Base-by-base conservation (phyloP, 768 basidiomycete genomes). In the Boletus sp. region DNA sequence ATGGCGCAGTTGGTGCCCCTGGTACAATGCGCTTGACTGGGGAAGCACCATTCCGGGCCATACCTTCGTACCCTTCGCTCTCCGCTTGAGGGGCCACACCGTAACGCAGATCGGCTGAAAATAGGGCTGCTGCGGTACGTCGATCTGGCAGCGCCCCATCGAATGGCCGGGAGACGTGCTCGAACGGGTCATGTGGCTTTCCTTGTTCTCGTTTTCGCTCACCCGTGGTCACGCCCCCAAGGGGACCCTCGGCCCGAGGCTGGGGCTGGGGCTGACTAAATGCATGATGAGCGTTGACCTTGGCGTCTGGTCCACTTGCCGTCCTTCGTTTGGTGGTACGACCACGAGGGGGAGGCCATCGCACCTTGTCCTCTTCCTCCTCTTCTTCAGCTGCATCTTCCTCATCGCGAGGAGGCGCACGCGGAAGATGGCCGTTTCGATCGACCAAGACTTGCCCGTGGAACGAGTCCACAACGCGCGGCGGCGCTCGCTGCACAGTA, bases 391-490 rank as follows among this genome's bases (percentile, higher is more conserved):
- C 11, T 0, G 0, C 30, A 0, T 29, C 38, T 21, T 40, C 23
- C 7, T 38, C 50, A 3, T 23, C 32, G 3, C 1, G 37, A 50
- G 41, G 25, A 41, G 57, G 5, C 11, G 42, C 5, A 8, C 53
- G 55, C 3, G 62, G 66, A 3, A 59, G 50, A 29, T 44, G 55
- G 3, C 62, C 64, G 6, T 42, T 55, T 46, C 41, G 53, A 40
- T 64, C 57, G 7, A 64, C 67, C 40, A 69, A 42, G 3, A 62
- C 58, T 37, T 55, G 54, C 0, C 66, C 60, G 4, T 42, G 53
- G 2, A 69, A 4, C 4, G 55, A 58, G 5, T 66, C 34, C 19
- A 60, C 65, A 8, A 64, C 3, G 9, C 60, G 67, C 1, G 67
- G 66, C 3, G 67, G 66, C 7, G 59, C 63, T n/a, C 54, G 60